Evolutionary conservation across 2,329 filamentous ascomycete genomes (phyloP).

Genomic region (Rutstroemia sp.): DNA sequence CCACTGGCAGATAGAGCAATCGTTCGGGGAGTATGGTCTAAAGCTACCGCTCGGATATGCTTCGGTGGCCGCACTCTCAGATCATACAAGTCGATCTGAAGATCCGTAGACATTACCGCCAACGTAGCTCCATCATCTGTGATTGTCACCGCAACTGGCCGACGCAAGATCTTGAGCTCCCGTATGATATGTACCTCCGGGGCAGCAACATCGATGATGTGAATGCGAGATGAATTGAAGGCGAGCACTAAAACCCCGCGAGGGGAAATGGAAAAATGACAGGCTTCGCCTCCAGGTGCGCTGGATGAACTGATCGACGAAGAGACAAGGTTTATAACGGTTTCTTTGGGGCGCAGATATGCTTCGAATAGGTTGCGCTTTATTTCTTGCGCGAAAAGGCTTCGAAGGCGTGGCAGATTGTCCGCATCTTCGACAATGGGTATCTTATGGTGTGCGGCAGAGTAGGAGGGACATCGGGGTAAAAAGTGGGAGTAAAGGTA

Average conservation of each 20-base stretch:
- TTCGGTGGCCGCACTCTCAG: constrained; percentile 57
- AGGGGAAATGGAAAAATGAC: constrained; percentile 75
- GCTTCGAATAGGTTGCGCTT: constrained; percentile 73
- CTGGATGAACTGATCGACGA: constrained; percentile 79
- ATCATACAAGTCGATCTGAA: constrained; percentile 82
- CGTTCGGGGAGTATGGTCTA: constrained; percentile 71
- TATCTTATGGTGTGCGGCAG: constrained; percentile 37
- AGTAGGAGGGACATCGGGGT: constrained; percentile 51
- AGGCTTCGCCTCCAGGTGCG: constrained; percentile 72
- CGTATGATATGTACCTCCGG: constrained; percentile 57
- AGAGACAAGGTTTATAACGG: constrained; percentile 72
- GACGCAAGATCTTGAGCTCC: constrained; percentile 71
- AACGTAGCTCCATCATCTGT: constrained; percentile 70
- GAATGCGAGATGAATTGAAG: constrained; percentile 79
- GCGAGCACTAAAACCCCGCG: constrained; percentile 68
- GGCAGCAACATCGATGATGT: constrained; percentile 62
- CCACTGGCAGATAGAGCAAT: constrained; percentile 78
- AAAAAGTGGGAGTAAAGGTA: constrained; percentile 58
- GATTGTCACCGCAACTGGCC: constrained; percentile 70
- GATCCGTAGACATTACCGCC: constrained; percentile 72
- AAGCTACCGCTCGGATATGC: constrained; percentile 64
- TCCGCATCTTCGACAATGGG: constrained; percentile 36
- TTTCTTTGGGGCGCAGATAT: constrained; percentile 63
- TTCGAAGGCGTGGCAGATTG: constrained; percentile 52
- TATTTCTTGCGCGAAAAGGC: constrained; percentile 60